Conservation (phyloP, 2,329 filamentous ascomycete genomes). For the Fusarium compactum region DNA sequence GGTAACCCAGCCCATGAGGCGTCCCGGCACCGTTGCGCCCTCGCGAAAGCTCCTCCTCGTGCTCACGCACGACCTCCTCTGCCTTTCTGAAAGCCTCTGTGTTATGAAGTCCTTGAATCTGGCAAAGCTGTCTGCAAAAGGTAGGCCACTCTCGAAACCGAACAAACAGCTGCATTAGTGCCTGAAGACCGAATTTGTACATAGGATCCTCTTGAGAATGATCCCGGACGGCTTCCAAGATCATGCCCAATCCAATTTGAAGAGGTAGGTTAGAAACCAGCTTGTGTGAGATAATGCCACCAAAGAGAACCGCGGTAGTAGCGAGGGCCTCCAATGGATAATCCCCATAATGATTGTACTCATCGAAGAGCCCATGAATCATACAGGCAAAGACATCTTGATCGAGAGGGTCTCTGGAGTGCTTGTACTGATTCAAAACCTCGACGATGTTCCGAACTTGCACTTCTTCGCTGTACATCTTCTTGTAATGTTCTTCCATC, state of each 20-base stretch:
- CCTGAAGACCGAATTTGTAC: conserved; percentile 98
- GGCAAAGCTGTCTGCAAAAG: conserved; percentile 86
- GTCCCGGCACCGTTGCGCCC: conserved; percentile 64
- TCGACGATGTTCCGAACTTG: conserved; percentile 88
- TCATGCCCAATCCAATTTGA: conserved; percentile 96
- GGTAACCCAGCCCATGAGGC: conserved; percentile 53
- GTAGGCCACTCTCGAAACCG: conserved; percentile 95
- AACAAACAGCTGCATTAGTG: conserved; percentile 86
- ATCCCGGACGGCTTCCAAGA: conserved; percentile 93
- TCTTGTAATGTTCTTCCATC: conserved; percentile 98
- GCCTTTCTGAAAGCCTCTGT: conserved; percentile 88
- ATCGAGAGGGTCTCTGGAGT: conserved; percentile 83
- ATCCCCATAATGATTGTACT: conserved; percentile 94
- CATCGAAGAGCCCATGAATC: conserved; percentile 97
- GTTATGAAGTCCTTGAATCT: conserved; percentile 83
- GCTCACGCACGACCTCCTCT: conserved; percentile 80
- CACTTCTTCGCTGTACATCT: conserved; percentile 94
- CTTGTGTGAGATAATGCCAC: conserved; percentile 94
- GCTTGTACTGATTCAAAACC: conserved; percentile 87
- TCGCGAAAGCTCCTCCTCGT: conserved; percentile 70
- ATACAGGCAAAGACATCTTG: conserved; percentile 98
- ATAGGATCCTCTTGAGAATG: conserved; percentile 86
- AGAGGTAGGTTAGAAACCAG: conserved; percentile 90
- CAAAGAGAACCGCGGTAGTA: conserved; percentile 95
- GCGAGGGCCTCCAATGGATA: conserved; percentile 97